Base-by-base conservation (phyloP, 345 rosid species). In the Moringa oleifera region DNA sequence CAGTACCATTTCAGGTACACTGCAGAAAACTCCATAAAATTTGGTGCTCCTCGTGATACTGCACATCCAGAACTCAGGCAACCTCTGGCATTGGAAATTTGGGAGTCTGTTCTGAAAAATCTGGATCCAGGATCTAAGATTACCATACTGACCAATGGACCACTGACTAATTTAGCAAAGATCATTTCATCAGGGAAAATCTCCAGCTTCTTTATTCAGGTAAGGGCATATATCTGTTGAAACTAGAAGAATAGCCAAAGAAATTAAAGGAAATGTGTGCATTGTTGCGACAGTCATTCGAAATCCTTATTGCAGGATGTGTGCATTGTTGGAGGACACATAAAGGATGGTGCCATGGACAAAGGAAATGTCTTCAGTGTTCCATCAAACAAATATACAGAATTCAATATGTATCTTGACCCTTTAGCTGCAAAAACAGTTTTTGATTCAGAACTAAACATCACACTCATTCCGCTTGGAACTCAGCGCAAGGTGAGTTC, bases 391-490 rank as follows among this genome's bases (percentile, higher is more conserved):
- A 66, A 68, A 55, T 71, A 84, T 55, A 70, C 96, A 31, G 98
- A 93, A 68, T 78, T 88, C 83, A 93, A 88, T 56, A 84, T 93
- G 82, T 88, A 80, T 79, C 90, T 93, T 7, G 98, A 93, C 65
- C 96, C 98, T 11, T 74, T 79, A 37, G 96, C 97, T 22, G 94
- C 94, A 41, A 86, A 88, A 64, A 72, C 76, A 2, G 97, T 88
- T 41, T 71, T 93, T 4, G 71, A 78, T 25, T 93, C 98, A 6
- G 67, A 71, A 23, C 63, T 93, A 20, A 60, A 81, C 59, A 77
- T 90, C 72, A 93, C 83, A 17, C 86, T 93, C 65, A 69, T 88
- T 57, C 98, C 98, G 9, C 87, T 90, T 6, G 64, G 71, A 20
- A 55, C 73, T 41, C 97, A 88, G 72, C 81, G 81, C 7, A 70